These are phyloP conservation scores for Waitea zeae DNA, from an alignment of 1,284 basidiomycete species.

Conservation along the genomic window DNA sequence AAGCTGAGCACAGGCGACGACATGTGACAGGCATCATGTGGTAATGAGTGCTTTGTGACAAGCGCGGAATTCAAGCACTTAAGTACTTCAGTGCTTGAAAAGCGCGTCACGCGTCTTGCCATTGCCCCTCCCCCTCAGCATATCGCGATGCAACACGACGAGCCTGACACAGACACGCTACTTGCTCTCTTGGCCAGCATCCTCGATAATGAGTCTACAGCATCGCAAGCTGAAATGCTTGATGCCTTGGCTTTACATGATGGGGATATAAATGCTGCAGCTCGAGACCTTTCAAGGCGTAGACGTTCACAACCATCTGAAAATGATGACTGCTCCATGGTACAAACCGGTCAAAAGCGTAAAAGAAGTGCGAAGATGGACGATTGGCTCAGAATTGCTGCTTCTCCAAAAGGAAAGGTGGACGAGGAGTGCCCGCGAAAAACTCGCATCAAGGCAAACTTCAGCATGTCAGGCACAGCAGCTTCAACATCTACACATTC, in stretches of 20 bases:
- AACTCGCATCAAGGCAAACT: neutral
- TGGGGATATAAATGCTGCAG: slow-evolving; percentile 46
- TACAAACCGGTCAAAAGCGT: slow-evolving; percentile 14
- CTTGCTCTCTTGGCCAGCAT: slow-evolving; percentile 50
- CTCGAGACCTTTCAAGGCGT: slow-evolving; percentile 13
- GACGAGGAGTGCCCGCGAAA: slow-evolving; percentile 3
- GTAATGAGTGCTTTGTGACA: no score
- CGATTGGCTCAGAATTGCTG: slow-evolving; percentile 27
- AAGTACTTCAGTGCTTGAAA: no score
- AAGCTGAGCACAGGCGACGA: no score
- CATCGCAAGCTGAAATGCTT: slow-evolving; percentile 26
- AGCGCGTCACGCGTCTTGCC: no score
- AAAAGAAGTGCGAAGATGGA: slow-evolving; percentile 28
- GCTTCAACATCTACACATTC: slow-evolving; percentile 6
- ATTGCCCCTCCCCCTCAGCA: no score
- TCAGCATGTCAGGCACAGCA: slow-evolving; percentile 3
- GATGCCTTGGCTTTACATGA: slow-evolving; percentile 40
- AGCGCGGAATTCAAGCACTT: no score
- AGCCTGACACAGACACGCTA: slow-evolving; percentile 47
- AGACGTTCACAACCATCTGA: slow-evolving; percentile 7
- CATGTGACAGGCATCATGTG: no score
- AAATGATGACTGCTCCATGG: neutral
- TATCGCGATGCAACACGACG: no score
- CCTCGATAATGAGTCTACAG: slow-evolving; percentile 19
- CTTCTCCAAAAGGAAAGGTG: slow-evolving; percentile 2